Evolutionary conservation across 192 early-diverging fungal species (phyloP), one percentile per base, ranked within the genome.

Genomic region (Coemansia sp.): DNA sequence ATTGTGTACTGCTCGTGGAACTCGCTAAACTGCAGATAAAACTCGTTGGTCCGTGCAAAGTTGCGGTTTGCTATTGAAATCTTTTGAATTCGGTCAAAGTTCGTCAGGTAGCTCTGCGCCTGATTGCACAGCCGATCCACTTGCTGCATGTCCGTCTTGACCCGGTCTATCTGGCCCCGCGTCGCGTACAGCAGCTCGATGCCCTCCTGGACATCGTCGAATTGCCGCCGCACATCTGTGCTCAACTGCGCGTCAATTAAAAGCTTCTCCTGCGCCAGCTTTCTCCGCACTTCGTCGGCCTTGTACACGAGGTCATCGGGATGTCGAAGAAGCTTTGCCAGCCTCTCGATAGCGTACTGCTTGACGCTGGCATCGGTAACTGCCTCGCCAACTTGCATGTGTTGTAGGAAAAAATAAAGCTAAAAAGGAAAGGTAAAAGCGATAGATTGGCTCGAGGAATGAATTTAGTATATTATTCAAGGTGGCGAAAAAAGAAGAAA

Each of bases 181-280:
- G 90, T 88, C 7, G 82, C 64, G 24, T 78, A 72, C 57, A 89
- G 81, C 60, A 84, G 90, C 69, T 97, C 92, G 24, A 98, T 74
- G 27, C 93, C 95, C 55, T 92, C 86, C 63, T 93, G 89, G 6
- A 90, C 88, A 60, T 91, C 90, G 75, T 96, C 94, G 50, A 98
- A 84, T 74, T 95, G 93, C 46, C 86, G 75, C 71, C 98, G 93
- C 51, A 95, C 92, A 16, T 92, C 92, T 8, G 94, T 91, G 68
- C 95, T 97, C 39, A 99, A 84, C 73, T 99, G 95, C 14, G 95
- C 93, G 74, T 98, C 95, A 23, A 98, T 89, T 22, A 89, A 84
- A 10, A 92, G 90, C 69, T 91, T 86, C 82, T 99, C 97, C 64
- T 90, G 87, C 4, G 87, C 87, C 54, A 95, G 84, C 68, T 93